Evolutionary conservation across 768 basidiomycete species (phyloP).

Genomic region (Russula olivacea): DNA sequence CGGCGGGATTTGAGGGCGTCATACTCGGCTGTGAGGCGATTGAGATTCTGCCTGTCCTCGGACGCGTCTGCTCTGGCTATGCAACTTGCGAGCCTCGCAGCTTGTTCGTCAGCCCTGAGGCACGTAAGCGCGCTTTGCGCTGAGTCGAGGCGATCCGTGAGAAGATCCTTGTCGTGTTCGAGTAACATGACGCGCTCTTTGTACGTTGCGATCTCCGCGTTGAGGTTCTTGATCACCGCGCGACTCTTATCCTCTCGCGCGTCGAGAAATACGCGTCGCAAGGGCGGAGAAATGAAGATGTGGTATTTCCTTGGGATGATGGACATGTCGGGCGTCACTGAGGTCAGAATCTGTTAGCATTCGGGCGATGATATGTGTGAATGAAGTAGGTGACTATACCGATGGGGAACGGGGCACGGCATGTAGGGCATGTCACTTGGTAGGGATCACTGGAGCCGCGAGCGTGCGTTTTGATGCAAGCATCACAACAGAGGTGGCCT

Average conservation of each 20-base stretch:
- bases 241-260: background rate
- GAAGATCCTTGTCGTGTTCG: conserved; percentile 16
- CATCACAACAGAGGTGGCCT: conserved; percentile 22
- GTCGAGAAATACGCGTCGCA: conserved; percentile 22
- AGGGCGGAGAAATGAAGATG: conserved; percentile 11
- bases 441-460: conserved; percentile 10
- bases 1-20: too few species aligned
- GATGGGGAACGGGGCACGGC: conserved; percentile 19
- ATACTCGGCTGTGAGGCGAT: too few species aligned
- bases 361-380: background rate
- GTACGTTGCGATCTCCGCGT: background rate
- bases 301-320: conserved; percentile 20
- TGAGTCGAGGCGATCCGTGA: conserved; percentile 11
- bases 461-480: conserved; percentile 15
- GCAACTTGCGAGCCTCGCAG: conserved; percentile 8
- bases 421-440: conserved; percentile 19
- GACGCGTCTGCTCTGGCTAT: background rate
- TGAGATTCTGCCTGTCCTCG: too few species aligned
- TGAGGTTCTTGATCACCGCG: conserved; percentile 6
- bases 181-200: conserved; percentile 11
- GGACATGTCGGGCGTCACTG: conserved; percentile 19
- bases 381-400: background rate
- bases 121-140: background rate
- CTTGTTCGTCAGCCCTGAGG: conserved; percentile 11
- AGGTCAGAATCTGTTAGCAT: too few species aligned